Conservation (phyloP, 768 basidiomycete species). For the Roridomyces roridus region DNA sequence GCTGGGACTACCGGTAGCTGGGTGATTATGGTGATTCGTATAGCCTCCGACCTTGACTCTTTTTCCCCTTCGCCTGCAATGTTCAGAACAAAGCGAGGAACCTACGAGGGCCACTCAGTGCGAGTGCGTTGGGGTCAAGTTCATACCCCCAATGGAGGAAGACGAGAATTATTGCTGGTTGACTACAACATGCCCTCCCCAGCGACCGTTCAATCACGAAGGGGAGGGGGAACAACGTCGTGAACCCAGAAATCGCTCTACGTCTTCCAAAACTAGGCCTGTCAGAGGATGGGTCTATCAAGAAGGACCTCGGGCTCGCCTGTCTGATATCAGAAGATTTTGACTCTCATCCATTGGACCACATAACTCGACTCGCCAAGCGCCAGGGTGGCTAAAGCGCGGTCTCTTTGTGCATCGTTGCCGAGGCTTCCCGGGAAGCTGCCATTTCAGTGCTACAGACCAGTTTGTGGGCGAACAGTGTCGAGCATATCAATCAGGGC, state of each 20-base stretch:
- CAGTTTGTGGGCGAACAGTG: slow-evolving; percentile 97
- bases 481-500: slow-evolving; percentile 88
- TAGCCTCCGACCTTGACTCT: no score
- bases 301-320: slow-evolving; percentile 91
- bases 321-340: slow-evolving; percentile 85
- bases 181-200: slow-evolving; percentile 81
- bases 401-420: slow-evolving; percentile 91
- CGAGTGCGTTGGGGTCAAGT: slow-evolving; percentile 93
- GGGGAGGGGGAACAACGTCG: slow-evolving; percentile 84
- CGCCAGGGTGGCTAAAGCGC: slow-evolving; percentile 70
- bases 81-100: slow-evolving; percentile 92
- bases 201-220: slow-evolving; percentile 92
- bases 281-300: slow-evolving; percentile 93
- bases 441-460: slow-evolving; percentile 96
- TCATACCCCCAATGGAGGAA: slow-evolving; percentile 97
- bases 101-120: slow-evolving; percentile 93
- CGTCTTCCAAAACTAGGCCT: slow-evolving; percentile 93
- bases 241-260: slow-evolving; percentile 75
- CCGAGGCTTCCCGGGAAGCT: slow-evolving; percentile 88
- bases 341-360: slow-evolving; percentile 94
- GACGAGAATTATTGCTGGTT: slow-evolving; percentile 56
- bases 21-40: no score
- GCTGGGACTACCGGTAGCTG: no score
- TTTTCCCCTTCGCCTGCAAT: no score
- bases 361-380: slow-evolving; percentile 89